Conservation (phyloP, 768 basidiomycete genomes). For the Xerocomellus amylosporus region DNA sequence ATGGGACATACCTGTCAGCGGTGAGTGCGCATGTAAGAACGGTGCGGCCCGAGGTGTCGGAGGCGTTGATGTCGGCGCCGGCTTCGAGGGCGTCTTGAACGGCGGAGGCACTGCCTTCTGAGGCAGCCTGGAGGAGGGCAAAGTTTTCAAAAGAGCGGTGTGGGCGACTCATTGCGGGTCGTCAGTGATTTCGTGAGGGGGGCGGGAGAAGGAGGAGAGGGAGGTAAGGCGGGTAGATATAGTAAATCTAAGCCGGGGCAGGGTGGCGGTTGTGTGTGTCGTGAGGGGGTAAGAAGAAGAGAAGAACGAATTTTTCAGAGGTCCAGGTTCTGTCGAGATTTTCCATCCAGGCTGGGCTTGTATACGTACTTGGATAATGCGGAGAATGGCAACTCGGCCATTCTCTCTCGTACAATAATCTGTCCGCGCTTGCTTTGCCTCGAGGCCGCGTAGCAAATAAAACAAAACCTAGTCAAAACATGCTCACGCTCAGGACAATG, state of each 20-base stretch:
- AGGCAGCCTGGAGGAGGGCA: constrained; percentile 53
- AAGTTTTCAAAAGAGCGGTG: constrained; percentile 41
- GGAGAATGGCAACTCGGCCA: constrained; percentile 10
- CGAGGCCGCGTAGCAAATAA: constrained; percentile 24
- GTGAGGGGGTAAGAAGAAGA: constrained; percentile 7
- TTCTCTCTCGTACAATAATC: constrained; percentile 10
- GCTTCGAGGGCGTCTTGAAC: constrained; percentile 51
- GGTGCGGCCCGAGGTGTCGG: constrained; percentile 59
- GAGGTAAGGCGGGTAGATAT: constrained; percentile 19
- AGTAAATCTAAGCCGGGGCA: constrained; percentile 1
- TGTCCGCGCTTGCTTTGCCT: constrained; percentile 19
- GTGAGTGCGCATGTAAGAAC: constrained; percentile 68
- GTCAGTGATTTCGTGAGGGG: constrained; percentile 30
- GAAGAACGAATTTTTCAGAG: neutral
- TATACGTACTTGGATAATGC: constrained; percentile 32
- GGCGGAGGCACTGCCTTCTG: constrained; percentile 52
- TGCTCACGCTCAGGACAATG: constrained; percentile 10
- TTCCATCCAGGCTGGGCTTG: constrained; percentile 18
- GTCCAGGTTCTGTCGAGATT: constrained; percentile 15
- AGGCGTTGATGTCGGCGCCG: constrained; percentile 68
- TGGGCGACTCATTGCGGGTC: constrained; percentile 37
- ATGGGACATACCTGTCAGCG: constrained; percentile 58
- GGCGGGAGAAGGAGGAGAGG: neutral
- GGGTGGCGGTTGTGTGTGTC: neutral
- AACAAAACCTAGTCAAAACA: constrained; percentile 1